Conservation (phyloP, 805 yeast species). For the Monosporozyma unispora region DNA sequence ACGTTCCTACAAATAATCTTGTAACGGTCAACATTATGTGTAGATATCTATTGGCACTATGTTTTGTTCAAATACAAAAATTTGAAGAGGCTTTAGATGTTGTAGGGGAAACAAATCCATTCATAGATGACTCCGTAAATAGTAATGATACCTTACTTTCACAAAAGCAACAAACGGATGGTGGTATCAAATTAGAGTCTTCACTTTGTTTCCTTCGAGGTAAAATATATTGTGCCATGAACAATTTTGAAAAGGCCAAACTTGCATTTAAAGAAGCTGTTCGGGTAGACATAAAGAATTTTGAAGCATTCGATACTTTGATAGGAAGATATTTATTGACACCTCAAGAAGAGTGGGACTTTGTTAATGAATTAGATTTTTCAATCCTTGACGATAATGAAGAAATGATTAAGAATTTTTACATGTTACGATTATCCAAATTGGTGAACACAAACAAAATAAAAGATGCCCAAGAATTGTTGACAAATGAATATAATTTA, state of each 20-base stretch:
- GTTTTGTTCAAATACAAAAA: conserved; percentile 58
- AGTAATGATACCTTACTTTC: not conserved
- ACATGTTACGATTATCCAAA: conserved; percentile 68
- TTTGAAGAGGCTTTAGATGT: conserved; percentile 87
- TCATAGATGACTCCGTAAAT: conserved; percentile 29
- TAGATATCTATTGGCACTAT: conserved; percentile 68
- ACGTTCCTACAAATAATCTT: conserved; percentile 19
- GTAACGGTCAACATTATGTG: conserved; percentile 57
- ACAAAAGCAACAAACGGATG: conserved; percentile 37
- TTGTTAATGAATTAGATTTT: conserved; percentile 51
- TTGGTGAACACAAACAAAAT: conserved; percentile 50
- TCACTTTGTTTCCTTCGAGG: conserved; percentile 84
- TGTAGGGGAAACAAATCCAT: conserved; percentile 77
- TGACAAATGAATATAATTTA: conserved; percentile 65
- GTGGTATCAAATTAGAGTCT: conserved; percentile 80
- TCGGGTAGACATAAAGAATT: conserved; percentile 80
- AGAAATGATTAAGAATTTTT: conserved; percentile 68
- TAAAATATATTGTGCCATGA: conserved; percentile 68
- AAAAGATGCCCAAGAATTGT: conserved; percentile 55
- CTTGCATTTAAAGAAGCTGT: conserved; percentile 84
- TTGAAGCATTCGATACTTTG: conserved; percentile 81
- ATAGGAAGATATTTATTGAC: conserved; percentile 63
- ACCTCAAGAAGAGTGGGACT: conserved; percentile 82
- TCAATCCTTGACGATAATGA: conserved; percentile 64
- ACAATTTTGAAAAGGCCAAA: conserved; percentile 77